Evolutionary conservation across 169 alveolate genomes (phyloP).

Genomic region (Theileria annulata): DNA sequence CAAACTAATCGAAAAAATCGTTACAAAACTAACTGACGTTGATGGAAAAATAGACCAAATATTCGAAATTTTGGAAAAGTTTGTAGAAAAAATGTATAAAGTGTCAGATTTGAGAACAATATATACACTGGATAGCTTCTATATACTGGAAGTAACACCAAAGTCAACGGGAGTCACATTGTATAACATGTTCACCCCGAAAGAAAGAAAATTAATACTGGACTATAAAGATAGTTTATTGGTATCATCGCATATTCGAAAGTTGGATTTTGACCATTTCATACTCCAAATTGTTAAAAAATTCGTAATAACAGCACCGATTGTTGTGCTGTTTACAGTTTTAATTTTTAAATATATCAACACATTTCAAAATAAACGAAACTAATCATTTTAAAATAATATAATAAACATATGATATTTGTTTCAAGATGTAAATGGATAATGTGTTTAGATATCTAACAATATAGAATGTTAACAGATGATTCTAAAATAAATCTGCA

Average conservation of each 20-base stretch:
- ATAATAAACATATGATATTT: too few relatives aligned
- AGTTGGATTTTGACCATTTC: background rate
- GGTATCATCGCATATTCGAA: slow-evolving; percentile 10
- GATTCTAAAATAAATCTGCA: too few relatives aligned
- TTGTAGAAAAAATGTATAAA: background rate
- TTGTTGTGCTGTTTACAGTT: background rate
- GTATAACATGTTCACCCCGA: background rate
- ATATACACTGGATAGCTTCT: background rate
- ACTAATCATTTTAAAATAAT: background rate
- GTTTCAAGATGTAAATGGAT: too few relatives aligned
- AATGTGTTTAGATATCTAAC: too few relatives aligned
- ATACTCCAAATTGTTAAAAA: background rate
- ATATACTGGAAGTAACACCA: slow-evolving; percentile 19
- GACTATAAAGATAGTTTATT: background rate
- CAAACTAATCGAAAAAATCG: background rate
- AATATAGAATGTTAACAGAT: too few relatives aligned
- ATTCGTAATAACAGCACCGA: background rate
- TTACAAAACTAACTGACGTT: background rate
- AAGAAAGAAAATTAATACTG: slow-evolving; percentile 5
- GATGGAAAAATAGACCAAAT: background rate
- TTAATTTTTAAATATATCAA: slow-evolving; percentile 14
- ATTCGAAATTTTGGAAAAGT: background rate
- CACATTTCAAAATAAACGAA: background rate
- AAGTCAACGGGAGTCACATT: slow-evolving; percentile 5
- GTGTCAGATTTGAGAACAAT: background rate